Evolutionary conservation across 495 filamentous ascomycete genomes (phyloP).

Genomic region (Talaromyces proteolyticus): DNA sequence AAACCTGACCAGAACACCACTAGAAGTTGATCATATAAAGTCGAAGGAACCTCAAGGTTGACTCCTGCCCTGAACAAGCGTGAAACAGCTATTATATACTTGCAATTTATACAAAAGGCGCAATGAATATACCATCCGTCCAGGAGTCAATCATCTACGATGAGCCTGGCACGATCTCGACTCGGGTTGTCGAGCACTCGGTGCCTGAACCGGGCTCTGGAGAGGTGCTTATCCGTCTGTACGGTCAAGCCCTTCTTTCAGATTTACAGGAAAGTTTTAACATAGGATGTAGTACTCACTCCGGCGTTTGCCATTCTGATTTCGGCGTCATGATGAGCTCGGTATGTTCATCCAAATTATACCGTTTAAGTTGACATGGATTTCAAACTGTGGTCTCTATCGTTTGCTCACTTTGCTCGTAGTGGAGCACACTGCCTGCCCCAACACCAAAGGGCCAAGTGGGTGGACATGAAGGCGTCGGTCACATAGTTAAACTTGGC

Average conservation of each 20-base stretch:
- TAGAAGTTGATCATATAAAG: no score
- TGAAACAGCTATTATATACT: background rate
- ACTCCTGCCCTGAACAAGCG: no score
- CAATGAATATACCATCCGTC: slow-evolving; percentile 45
- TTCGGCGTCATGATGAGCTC: slow-evolving; percentile 42
- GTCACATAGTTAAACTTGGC: slow-evolving; percentile 46
- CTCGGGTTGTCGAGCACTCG: slow-evolving; percentile 57
- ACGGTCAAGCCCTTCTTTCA: slow-evolving; percentile 8
- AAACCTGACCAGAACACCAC: no score
- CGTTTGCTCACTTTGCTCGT: no score
- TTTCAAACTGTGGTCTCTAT: no score
- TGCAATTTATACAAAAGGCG: background rate
- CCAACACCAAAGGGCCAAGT: slow-evolving; percentile 48
- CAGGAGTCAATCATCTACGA: slow-evolving; percentile 67
- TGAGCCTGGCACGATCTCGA: slow-evolving; percentile 60
- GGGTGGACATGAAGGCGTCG: slow-evolving; percentile 47
- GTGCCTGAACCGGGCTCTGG: slow-evolving; percentile 59
- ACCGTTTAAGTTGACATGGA: no score
- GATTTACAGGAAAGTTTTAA: background rate
- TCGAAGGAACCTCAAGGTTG: no score
- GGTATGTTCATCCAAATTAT: no score
- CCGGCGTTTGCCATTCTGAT: slow-evolving; percentile 56
- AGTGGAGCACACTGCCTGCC: slow-evolving; percentile 39
- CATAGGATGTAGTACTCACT: slow-evolving; percentile 38
- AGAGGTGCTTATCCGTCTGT: slow-evolving; percentile 62